A percentile compares a stretch with the other conserved stretches of the same genome.
These are phyloP conservation scores for Kokia cookei DNA, from an alignment of 441 rosid species.

Conservation along the genomic window DNA sequence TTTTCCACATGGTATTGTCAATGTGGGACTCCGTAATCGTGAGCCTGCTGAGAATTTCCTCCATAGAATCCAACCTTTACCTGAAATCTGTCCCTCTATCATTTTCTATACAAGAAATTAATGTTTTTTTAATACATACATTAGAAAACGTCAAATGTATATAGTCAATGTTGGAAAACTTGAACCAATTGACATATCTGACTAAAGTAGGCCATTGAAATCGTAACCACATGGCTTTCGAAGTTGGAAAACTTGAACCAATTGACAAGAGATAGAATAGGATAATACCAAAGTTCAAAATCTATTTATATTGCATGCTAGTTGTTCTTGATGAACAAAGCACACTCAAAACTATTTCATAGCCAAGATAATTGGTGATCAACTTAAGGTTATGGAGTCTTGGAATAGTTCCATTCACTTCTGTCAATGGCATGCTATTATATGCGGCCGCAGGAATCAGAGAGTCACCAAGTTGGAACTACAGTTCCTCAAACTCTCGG, in stretches of 20 bases:
- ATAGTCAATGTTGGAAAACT: too few species aligned
- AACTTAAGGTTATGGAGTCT: background rate
- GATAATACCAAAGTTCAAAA: background rate
- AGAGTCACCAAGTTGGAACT: slow-evolving; percentile 9
- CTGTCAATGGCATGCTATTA: slow-evolving; percentile 12
- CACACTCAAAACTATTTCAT: background rate
- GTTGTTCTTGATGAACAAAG: background rate
- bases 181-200: too few species aligned
- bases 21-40: too few species aligned
- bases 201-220: too few species aligned
- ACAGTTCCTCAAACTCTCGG: background rate
- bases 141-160: too few species aligned
- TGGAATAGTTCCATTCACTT: slow-evolving; percentile 21
- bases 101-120: too few species aligned
- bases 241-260: background rate
- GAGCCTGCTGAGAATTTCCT: too few species aligned
- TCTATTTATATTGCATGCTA: background rate
- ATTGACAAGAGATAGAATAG: background rate
- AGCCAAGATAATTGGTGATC: background rate
- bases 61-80: too few species aligned
- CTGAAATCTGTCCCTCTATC: too few species aligned
- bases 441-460: background rate
- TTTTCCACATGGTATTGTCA: too few species aligned
- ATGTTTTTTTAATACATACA: too few species aligned
- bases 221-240: too few species aligned